Percentiles rank a stretch among this genome's conserved stretches.
Conservation (phyloP, 805 yeast genomes). For the Myxozyma geophila region DNA sequence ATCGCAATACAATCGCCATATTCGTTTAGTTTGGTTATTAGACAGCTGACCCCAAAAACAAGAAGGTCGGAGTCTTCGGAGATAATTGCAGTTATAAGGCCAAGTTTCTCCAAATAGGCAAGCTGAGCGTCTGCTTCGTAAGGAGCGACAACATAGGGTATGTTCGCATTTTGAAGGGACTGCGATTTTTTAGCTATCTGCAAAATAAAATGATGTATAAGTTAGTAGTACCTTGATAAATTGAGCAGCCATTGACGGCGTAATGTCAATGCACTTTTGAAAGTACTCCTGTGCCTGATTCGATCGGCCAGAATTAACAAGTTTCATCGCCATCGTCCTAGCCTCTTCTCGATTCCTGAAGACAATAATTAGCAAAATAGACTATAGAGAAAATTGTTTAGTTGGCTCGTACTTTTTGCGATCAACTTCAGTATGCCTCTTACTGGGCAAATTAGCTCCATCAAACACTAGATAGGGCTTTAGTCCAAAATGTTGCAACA, state of each 20-base stretch:
- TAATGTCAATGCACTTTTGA: slow-evolving; percentile 80
- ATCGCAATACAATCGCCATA: slow-evolving; percentile 76
- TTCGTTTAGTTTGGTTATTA: slow-evolving; percentile 78
- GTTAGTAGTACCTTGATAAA: slow-evolving; percentile 60
- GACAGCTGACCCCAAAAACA: slow-evolving; percentile 77
- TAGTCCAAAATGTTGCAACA: slow-evolving; percentile 70
- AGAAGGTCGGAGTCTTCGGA: slow-evolving; percentile 94
- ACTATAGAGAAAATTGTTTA: not conserved
- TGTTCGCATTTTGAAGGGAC: slow-evolving; percentile 55
- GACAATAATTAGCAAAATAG: not conserved
- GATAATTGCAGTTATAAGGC: slow-evolving; percentile 79
- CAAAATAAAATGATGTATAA: not conserved
- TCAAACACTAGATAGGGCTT: slow-evolving; percentile 90
- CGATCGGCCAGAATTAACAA: slow-evolving; percentile 58
- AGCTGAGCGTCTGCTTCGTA: slow-evolving; percentile 98
- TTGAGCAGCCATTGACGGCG: slow-evolving; percentile 88
- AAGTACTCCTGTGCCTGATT: slow-evolving; percentile 68
- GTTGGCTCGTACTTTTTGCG: slow-evolving; percentile 51
- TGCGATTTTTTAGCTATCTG: slow-evolving; percentile 8
- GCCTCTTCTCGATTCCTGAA: slow-evolving; percentile 58
- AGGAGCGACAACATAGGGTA: slow-evolving; percentile 89
- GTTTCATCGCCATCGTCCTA: slow-evolving; percentile 57
- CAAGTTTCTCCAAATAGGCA: slow-evolving; percentile 80
- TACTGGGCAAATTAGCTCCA: slow-evolving; percentile 84
- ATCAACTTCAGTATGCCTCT: slow-evolving; percentile 70